phyloP scores from a whole-genome alignment of 305 asterid species.

The Fraxinus ornus region DNA sequence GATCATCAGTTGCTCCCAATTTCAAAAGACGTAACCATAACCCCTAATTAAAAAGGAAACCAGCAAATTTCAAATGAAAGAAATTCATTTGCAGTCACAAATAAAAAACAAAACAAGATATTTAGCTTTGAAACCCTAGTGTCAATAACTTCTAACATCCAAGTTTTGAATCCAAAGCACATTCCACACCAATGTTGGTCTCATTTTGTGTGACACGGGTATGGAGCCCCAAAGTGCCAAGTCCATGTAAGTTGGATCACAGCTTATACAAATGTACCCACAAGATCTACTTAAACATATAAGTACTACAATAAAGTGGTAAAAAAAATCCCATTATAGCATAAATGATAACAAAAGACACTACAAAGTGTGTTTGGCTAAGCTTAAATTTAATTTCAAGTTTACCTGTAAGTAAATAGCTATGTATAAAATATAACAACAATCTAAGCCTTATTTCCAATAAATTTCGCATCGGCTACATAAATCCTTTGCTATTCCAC shows the following conservation, averaged over 20 bases:
- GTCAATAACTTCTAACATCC: neutral
- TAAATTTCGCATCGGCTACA: neutral
- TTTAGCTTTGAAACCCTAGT: constrained; percentile 1
- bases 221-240: neutral
- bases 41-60: constrained; percentile 52
- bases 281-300: neutral
- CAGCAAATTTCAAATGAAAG: constrained; percentile 8
- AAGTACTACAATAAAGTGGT: neutral
- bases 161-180: neutral
- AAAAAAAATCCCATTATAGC: constrained; percentile 8
- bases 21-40: constrained; percentile 93
- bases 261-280: neutral
- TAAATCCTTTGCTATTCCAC: neutral
- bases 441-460: neutral
- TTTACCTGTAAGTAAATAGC: neutral
- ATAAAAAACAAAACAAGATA: constrained; percentile 12
- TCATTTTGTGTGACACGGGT: neutral
- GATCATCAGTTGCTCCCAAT: constrained; percentile 93
- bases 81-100: constrained; percentile 15
- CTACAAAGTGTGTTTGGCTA: constrained; percentile 3
- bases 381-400: neutral
- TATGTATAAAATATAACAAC: neutral
- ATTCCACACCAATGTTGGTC: neutral
- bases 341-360: constrained; percentile 6
- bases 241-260: neutral